phyloP scores from a whole-genome alignment of 306 rosid genomes.

The Sophora flavescens region DNA sequence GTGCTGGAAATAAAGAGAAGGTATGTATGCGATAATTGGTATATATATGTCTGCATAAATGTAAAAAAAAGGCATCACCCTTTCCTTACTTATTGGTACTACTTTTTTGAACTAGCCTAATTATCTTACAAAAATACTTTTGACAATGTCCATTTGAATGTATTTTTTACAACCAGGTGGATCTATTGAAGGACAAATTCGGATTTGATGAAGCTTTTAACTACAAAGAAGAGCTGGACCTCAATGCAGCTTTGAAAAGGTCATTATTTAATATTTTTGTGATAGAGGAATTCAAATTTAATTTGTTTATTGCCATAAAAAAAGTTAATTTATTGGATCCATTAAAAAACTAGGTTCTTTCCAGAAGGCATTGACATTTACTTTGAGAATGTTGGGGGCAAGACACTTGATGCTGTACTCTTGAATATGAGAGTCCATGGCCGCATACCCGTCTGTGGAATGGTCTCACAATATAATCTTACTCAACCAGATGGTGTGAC shows the following conservation, averaged over 20 bases:
- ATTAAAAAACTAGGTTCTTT: no score
- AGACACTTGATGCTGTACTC: no score
- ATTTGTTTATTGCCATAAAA: background rate
- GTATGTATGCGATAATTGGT: constrained; percentile 20
- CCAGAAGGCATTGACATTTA: no score
- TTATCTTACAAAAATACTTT: no score
- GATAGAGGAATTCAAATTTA: background rate
- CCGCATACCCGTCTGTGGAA: background rate
- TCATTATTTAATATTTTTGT: background rate
- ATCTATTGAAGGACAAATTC: constrained; percentile 39
- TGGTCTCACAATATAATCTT: constrained; percentile 20
- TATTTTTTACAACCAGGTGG: constrained; percentile 27
- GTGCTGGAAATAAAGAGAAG: constrained; percentile 57
- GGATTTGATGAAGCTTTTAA: constrained; percentile 48
- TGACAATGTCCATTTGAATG: background rate
- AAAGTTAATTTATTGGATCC: background rate
- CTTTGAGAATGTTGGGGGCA: no score
- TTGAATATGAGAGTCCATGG: no score
- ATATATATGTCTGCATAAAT: background rate
- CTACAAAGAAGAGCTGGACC: constrained; percentile 44
- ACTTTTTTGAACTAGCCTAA: no score
- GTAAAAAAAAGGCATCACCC: background rate
- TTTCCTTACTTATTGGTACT: background rate
- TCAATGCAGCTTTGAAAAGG: constrained; percentile 43
- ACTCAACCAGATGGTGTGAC: background rate